These are phyloP conservation scores for Pleurotus djamor DNA, from an alignment of 768 basidiomycete genomes.

Conservation along the genomic window DNA sequence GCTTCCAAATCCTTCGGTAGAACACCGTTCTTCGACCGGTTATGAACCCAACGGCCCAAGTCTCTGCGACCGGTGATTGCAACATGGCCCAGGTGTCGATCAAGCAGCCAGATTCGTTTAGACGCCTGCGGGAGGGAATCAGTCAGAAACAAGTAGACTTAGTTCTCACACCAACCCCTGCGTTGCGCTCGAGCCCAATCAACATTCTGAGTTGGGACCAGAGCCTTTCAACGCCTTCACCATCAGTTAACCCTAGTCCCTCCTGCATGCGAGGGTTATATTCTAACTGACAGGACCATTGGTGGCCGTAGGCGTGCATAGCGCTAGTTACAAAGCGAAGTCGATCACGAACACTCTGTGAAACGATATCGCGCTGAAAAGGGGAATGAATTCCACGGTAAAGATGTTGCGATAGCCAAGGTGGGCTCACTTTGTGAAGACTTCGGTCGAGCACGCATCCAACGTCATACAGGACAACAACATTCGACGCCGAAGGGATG, in stretches of 20 bases:
- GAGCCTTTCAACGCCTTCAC: slow-evolving; percentile 28
- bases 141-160: neutral
- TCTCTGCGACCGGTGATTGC: slow-evolving; percentile 19
- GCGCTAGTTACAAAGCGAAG: slow-evolving; percentile 28
- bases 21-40: slow-evolving; percentile 12
- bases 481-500: slow-evolving; percentile 23
- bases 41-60: slow-evolving; percentile 32
- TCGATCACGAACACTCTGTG: slow-evolving; percentile 11
- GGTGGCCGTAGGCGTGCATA: slow-evolving; percentile 37
- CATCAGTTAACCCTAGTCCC: slow-evolving; percentile 27
- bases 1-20: slow-evolving; percentile 12
- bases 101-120: slow-evolving; percentile 28
- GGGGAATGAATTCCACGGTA: neutral
- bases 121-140: slow-evolving; percentile 13
- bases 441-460: slow-evolving; percentile 30
- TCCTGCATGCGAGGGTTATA: slow-evolving; percentile 25
- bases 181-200: slow-evolving; percentile 27
- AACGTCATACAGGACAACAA: slow-evolving; percentile 27
- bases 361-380: slow-evolving; percentile 27
- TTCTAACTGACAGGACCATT: slow-evolving; percentile 32
- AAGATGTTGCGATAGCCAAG: too few species aligned
- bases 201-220: slow-evolving; percentile 32
- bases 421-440: slow-evolving; percentile 21
- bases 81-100: slow-evolving; percentile 25
- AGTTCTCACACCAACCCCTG: slow-evolving; percentile 27